These are phyloP conservation scores for Allomyces macrogynus DNA, from an alignment of 192 early-diverging fungal genomes.

Conservation along the genomic window DNA sequence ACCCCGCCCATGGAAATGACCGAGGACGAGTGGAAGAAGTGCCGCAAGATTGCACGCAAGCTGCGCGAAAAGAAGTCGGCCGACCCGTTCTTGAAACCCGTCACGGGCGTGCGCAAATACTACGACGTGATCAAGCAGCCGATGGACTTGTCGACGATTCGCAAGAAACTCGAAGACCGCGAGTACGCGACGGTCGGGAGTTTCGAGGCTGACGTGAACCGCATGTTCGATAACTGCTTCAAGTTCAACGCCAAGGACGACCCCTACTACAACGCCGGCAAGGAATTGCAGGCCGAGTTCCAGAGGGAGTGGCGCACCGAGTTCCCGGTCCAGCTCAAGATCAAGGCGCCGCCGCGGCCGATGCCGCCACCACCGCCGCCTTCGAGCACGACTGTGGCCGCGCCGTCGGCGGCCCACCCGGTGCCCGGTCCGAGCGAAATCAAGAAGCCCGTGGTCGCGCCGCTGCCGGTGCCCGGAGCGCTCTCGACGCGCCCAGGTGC, in stretches of 20 bases:
- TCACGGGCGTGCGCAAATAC: conserved; percentile 28
- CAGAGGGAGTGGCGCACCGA: conserved; percentile 20
- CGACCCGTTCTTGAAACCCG: neutral
- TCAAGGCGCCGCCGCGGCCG: too few relatives aligned
- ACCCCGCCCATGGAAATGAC: neutral
- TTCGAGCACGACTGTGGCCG: too few relatives aligned
- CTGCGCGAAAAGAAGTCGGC: neutral
- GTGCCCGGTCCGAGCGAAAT: too few relatives aligned
- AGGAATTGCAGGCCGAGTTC: conserved; percentile 29
- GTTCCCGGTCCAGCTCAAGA: too few relatives aligned
- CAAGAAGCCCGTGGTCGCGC: too few relatives aligned
- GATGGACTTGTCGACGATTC: conserved; percentile 44
- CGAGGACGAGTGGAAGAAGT: neutral
- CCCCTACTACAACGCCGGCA: conserved; percentile 40
- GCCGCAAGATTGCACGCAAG: neutral
- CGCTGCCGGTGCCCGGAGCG: too few relatives aligned
- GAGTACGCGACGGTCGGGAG: conserved; percentile 16
- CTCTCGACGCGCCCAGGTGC: too few relatives aligned
- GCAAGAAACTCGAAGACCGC: conserved; percentile 14
- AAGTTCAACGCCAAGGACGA: conserved; percentile 49
- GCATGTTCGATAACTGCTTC: conserved; percentile 44
- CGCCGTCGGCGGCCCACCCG: too few relatives aligned
- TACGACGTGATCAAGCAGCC: conserved; percentile 38
- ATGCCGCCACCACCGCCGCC: too few relatives aligned
- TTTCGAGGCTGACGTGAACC: conserved; percentile 27